These are phyloP conservation scores for Escallonia herrerae DNA, from an alignment of 129 eudicot species.

Conservation along the genomic window DNA sequence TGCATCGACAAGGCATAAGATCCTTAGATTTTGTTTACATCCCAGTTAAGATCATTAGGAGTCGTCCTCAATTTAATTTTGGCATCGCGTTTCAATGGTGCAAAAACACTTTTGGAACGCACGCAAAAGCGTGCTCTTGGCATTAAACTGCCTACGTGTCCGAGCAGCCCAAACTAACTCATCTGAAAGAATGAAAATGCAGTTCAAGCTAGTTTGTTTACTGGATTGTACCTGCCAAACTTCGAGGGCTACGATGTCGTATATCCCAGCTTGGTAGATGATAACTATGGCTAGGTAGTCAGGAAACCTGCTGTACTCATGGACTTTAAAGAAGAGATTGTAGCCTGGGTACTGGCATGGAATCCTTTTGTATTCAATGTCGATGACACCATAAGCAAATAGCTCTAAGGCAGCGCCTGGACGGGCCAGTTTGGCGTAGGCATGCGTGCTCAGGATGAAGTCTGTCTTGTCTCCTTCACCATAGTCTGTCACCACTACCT, in stretches of 20 bases:
- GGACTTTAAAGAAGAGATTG: conserved; percentile 64
- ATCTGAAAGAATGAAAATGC: too few relatives aligned
- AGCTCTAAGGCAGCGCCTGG: conserved; percentile 46
- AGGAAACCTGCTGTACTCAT: conserved; percentile 60
- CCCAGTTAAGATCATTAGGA: not conserved
- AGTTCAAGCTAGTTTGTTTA: not conserved
- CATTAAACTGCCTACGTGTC: too few relatives aligned
- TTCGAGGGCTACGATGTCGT: conserved; percentile 55
- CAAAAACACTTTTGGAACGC: too few relatives aligned
- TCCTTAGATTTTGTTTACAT: not conserved
- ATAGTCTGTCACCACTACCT: conserved; percentile 70
- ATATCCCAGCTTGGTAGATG: conserved; percentile 60
- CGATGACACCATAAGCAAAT: conserved; percentile 71
- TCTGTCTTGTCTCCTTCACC: conserved; percentile 80
- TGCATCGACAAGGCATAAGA: conserved; percentile 9
- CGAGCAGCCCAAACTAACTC: too few relatives aligned
- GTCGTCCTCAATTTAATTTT: not conserved
- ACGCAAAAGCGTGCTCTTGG: too few relatives aligned
- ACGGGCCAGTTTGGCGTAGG: conserved; percentile 58
- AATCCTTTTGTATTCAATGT: conserved; percentile 52
- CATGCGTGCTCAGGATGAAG: conserved; percentile 54
- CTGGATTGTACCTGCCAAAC: conserved; percentile 58
- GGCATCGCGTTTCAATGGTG: not conserved
- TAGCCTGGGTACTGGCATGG: conserved; percentile 55
- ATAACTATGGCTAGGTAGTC: conserved; percentile 59